Evolutionary conservation across 2,329 filamentous ascomycete species (phyloP).

Genomic region (Zymoseptoria brevis): DNA sequence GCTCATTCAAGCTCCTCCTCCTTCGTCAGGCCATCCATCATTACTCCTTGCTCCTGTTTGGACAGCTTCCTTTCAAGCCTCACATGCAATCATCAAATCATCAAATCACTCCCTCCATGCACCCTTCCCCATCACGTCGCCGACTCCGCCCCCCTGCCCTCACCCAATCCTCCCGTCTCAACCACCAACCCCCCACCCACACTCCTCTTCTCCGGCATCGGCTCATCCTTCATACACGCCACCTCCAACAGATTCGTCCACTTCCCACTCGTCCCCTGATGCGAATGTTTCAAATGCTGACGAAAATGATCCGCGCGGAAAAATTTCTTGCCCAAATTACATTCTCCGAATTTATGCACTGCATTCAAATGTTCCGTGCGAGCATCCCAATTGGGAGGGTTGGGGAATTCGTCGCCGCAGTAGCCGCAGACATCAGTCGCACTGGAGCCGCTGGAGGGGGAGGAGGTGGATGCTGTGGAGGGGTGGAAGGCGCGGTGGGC

Average conservation of each 20-base stretch:
- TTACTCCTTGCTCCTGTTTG: too few relatives aligned
- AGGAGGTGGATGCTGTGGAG: conserved; percentile 53
- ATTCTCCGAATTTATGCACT: conserved; percentile 93
- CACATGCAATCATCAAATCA: too few relatives aligned
- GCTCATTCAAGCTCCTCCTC: too few relatives aligned
- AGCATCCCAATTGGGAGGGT: conserved; percentile 79
- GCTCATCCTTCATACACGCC: conserved; percentile 90
- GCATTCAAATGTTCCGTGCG: conserved; percentile 81
- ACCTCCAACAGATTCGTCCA: conserved; percentile 99
- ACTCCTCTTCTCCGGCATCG: conserved; percentile 41
- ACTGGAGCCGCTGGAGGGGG: conserved; percentile 39
- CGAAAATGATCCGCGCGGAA: conserved; percentile 96
- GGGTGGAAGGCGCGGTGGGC: conserved; percentile 79
- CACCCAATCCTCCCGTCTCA: background rate
- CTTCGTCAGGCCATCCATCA: too few relatives aligned
- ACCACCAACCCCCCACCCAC: background rate
- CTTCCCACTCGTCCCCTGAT: conserved; percentile 90
- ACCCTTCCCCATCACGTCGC: background rate
- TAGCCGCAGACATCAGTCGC: conserved; percentile 78
- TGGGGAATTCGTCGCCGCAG: conserved; percentile 87
- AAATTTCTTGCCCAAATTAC: conserved; percentile 97
- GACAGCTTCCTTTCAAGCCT: too few relatives aligned
- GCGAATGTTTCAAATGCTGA: conserved; percentile 95
- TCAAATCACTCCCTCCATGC: too few relatives aligned
- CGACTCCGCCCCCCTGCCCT: background rate